phyloP scores from a whole-genome alignment of 2,329 filamentous ascomycete genomes.

The Phialophora verrucosa region DNA sequence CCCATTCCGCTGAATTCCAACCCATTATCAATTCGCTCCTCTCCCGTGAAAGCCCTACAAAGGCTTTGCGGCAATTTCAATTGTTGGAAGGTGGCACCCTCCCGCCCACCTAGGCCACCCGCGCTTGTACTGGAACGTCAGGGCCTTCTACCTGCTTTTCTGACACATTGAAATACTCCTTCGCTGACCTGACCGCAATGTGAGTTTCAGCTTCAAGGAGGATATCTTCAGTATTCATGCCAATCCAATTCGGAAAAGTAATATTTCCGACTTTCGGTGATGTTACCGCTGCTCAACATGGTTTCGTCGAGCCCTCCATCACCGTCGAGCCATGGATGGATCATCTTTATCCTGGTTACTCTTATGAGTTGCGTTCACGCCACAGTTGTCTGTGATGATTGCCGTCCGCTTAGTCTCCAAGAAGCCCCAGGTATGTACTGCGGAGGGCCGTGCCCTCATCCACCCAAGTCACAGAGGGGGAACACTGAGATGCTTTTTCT shows the following conservation, averaged over 20 bases:
- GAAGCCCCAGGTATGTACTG: slow-evolving; percentile 21
- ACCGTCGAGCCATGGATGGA: neutral
- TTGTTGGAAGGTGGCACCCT: neutral
- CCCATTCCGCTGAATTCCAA: neutral
- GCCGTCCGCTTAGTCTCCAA: slow-evolving; percentile 20
- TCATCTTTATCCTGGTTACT: neutral
- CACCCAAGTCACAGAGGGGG: neutral
- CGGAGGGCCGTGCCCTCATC: slow-evolving; percentile 10
- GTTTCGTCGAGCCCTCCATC: neutral
- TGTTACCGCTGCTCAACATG: neutral
- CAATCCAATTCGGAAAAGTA: neutral
- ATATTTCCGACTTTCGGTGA: neutral
- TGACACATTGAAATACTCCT: neutral
- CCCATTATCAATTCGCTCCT: neutral
- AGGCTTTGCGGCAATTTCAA: neutral
- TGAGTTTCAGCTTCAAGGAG: neutral
- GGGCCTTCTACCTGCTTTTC: slow-evolving; percentile 13
- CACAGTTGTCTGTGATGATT: slow-evolving; percentile 18
- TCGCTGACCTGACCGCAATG: neutral
- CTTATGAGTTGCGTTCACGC: slow-evolving; percentile 10
- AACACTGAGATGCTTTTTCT: slow-evolving; percentile 7
- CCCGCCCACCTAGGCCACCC: neutral
- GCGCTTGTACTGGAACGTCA: slow-evolving; percentile 4
- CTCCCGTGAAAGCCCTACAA: neutral
- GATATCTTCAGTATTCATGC: neutral